Conservation (phyloP, 2,329 filamentous ascomycete genomes). For the Thermothelomyces thermophilus region DNA sequence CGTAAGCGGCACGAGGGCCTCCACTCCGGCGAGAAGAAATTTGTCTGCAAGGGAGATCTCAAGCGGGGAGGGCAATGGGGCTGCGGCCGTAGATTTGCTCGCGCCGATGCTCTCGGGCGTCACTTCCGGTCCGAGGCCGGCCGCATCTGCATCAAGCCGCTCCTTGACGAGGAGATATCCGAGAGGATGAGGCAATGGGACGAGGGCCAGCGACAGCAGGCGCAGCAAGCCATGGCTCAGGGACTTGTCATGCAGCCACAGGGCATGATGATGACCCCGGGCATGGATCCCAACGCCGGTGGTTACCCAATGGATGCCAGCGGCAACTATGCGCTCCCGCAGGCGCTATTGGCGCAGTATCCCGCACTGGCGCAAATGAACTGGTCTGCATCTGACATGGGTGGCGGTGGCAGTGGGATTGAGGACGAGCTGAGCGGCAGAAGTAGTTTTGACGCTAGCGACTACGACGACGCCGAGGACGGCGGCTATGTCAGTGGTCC, state of each 20-base stretch:
- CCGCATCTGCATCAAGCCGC: constrained; percentile 91
- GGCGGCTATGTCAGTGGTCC: constrained; percentile 60
- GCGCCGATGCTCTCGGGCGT: constrained; percentile 86
- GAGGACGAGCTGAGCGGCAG: constrained; percentile 72
- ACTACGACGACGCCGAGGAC: constrained; percentile 69
- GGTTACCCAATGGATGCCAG: constrained; percentile 48
- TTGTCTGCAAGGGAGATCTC: constrained; percentile 88
- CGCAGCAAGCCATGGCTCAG: constrained; percentile 48
- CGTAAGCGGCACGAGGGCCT: constrained; percentile 94
- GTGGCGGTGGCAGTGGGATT: constrained; percentile 62
- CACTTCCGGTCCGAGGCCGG: constrained; percentile 96
- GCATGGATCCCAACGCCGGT: constrained; percentile 53
- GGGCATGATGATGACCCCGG: constrained; percentile 54
- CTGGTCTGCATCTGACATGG: constrained; percentile 63
- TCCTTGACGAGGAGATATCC: constrained; percentile 86
- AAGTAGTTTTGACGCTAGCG: constrained; percentile 75
- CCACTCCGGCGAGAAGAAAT: constrained; percentile 97
- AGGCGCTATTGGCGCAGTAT: constrained; percentile 83
- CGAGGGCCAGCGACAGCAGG: constrained; percentile 64
- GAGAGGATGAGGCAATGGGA: constrained; percentile 71
- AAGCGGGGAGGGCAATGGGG: constrained; percentile 83
- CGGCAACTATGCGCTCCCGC: constrained; percentile 66
- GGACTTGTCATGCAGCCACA: constrained; percentile 54
- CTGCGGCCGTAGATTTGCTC: constrained; percentile 85
- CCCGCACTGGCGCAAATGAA: constrained; percentile 86